Base-by-base conservation (phyloP, 2,329 filamentous ascomycete genomes). In the Diatrype stigma region DNA sequence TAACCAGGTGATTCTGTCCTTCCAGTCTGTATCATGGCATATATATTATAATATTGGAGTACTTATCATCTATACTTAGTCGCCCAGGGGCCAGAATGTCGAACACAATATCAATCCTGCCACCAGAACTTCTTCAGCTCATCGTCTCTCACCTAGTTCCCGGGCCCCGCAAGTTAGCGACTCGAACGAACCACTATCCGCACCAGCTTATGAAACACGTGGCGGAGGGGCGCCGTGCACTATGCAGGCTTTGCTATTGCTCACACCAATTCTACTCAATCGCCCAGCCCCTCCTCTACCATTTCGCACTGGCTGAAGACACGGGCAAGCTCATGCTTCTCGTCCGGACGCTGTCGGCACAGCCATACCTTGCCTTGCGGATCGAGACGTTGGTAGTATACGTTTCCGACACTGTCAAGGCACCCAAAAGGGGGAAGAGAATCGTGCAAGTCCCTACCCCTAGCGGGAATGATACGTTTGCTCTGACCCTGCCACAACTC, bases 91-190 rank as follows among this genome's bases (percentile, higher is more conserved):
- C n/a, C n/a, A n/a, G n/a, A n/a, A n/a, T n/a, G n/a, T n/a, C n/a
- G n/a, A n/a, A n/a, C n/a, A n/a, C n/a, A n/a, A n/a, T 38, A 45
- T 50, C 46, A 22, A 46, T 47, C 38, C 30, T 34, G 30, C 30
- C 30, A 34, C 30, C 30, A 14, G 30, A 34, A 14, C 30, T 34
- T 14, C 7, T 34, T 14, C 30, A 14, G 14, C 30, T 34, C 7
- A 34, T 34, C 7, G 7, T 34, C 30, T 34, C 30, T 14, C 30
- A 34, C 30, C 30, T 34, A 7, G 30, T 34, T 7, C 30, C 30
- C 30, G 14, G 7, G 7, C 7, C 7, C 7, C 14, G 14, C 30
- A 34, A 34, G 14, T 14, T 14, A 7, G 7, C 30, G 7, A 34
- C 7, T 7, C 30, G 14, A 34, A 34, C 30, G 7, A 7, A 7